A percentile compares a stretch with the other conserved stretches of the same genome.
These are phyloP conservation scores for Canavalia gladiata DNA, from an alignment of 306 rosid species.

Conservation along the genomic window DNA sequence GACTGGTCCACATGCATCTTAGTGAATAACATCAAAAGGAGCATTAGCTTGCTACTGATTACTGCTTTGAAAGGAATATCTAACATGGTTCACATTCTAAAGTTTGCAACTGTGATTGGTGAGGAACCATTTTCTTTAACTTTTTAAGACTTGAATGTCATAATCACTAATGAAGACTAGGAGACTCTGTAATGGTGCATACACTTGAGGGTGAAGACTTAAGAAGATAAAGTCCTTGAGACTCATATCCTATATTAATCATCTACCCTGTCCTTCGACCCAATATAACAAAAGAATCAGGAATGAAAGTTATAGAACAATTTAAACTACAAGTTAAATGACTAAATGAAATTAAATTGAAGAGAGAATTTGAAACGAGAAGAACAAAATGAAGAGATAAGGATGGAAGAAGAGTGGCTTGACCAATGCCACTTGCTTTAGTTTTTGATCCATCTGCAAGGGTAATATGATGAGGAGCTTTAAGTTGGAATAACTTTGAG, in stretches of 20 bases:
- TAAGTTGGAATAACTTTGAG: neutral
- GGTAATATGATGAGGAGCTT: too few species aligned
- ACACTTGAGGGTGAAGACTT: neutral
- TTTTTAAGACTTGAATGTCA: neutral
- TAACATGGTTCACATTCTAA: neutral
- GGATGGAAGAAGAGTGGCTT: too few species aligned
- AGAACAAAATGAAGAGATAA: neutral
- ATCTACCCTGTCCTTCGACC: neutral
- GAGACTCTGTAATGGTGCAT: neutral
- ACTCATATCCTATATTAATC: neutral
- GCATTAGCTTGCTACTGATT: too few species aligned
- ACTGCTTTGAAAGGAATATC: neutral
- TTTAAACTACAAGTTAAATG: neutral
- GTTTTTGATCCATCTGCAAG: too few species aligned
- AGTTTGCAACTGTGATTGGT: neutral
- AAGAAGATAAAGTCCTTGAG: neutral
- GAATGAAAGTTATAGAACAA: too few species aligned
- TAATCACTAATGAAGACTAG: neutral
- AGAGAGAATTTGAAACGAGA: neutral
- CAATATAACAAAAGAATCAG: too few species aligned
- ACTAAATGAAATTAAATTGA: neutral
- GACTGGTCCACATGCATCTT: neutral
- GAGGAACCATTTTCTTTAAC: neutral
- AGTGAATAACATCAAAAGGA: neutral
- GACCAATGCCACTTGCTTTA: too few species aligned